Percentiles rank a stretch among this genome's conserved stretches.
phyloP scores from a whole-genome alignment of 164 flowering plant genomes.

The Echeveria elegans region DNA sequence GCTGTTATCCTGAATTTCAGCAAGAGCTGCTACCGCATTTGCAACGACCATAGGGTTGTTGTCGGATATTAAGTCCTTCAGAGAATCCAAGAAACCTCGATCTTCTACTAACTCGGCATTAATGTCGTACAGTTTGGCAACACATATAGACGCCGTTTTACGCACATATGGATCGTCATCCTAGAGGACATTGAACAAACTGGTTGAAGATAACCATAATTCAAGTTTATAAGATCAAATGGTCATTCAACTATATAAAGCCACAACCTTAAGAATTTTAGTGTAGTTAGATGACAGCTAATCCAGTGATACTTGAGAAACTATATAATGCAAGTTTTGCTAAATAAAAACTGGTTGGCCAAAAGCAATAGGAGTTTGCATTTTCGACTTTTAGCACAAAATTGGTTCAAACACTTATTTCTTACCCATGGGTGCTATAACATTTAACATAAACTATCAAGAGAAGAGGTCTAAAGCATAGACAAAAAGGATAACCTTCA shows the following conservation, averaged over 20 bases:
- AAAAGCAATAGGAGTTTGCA: neutral
- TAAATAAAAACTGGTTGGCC: neutral
- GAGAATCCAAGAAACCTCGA: conserved; percentile 87
- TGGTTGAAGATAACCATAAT: neutral
- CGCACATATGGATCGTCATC: conserved; percentile 99
- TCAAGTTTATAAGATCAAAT: neutral
- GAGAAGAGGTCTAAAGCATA: neutral
- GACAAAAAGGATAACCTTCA: conserved; percentile 56
- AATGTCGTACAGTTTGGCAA: conserved; percentile 94
- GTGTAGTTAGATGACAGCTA: neutral
- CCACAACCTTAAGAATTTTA: neutral
- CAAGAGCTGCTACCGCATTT: conserved; percentile 98
- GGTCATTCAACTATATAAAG: neutral
- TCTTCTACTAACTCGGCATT: conserved; percentile 99
- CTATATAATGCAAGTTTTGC: neutral
- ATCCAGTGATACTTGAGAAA: neutral
- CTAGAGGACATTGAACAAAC: no score
- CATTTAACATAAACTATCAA: neutral
- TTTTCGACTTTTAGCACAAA: neutral
- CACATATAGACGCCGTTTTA: conserved; percentile 99
- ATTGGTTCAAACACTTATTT: neutral
- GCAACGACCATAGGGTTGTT: conserved; percentile 99
- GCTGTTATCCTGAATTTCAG: conserved; percentile 95
- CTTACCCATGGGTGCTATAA: neutral
- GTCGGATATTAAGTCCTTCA: conserved; percentile 96